Conservation (phyloP, 2,329 filamentous ascomycete genomes). For the Diaporthe vaccinii region DNA sequence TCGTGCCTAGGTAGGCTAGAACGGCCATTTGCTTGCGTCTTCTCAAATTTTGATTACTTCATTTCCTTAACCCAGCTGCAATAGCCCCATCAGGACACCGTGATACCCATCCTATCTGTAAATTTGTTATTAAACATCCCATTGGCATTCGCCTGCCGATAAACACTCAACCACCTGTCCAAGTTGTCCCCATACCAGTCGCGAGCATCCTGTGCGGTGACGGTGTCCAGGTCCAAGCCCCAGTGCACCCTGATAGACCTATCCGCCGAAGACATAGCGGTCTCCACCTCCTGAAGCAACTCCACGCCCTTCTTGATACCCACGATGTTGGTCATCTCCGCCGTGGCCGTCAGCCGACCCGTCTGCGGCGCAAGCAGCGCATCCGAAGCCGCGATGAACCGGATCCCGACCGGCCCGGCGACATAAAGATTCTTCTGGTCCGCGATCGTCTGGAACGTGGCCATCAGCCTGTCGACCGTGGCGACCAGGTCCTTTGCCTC, state of each 20-base stretch:
- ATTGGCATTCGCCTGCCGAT: slow-evolving; percentile 43
- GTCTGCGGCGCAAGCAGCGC: slow-evolving; percentile 46
- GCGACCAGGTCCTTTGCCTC: slow-evolving; percentile 43
- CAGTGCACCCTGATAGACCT: slow-evolving; percentile 45
- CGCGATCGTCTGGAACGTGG: slow-evolving; percentile 42
- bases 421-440: slow-evolving; percentile 44
- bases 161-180: slow-evolving; percentile 44
- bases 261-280: slow-evolving; percentile 40
- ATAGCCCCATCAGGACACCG: neutral
- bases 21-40: too few species aligned
- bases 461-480: slow-evolving; percentile 42
- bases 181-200: slow-evolving; percentile 45
- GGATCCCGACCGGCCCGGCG: slow-evolving; percentile 46
- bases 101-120: slow-evolving; percentile 43
- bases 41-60: neutral
- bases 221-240: slow-evolving; percentile 46
- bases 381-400: slow-evolving; percentile 43
- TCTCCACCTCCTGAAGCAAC: slow-evolving; percentile 43
- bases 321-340: slow-evolving; percentile 46
- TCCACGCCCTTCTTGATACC: slow-evolving; percentile 42
- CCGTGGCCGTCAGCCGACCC: slow-evolving; percentile 45
- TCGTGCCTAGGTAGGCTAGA: neutral
- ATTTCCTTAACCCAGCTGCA: neutral
- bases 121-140: slow-evolving; percentile 49
- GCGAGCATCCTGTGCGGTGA: slow-evolving; percentile 43